phyloP scores from a whole-genome alignment of 352 stramenopile genomes.

The Phytophthora constricta region DNA sequence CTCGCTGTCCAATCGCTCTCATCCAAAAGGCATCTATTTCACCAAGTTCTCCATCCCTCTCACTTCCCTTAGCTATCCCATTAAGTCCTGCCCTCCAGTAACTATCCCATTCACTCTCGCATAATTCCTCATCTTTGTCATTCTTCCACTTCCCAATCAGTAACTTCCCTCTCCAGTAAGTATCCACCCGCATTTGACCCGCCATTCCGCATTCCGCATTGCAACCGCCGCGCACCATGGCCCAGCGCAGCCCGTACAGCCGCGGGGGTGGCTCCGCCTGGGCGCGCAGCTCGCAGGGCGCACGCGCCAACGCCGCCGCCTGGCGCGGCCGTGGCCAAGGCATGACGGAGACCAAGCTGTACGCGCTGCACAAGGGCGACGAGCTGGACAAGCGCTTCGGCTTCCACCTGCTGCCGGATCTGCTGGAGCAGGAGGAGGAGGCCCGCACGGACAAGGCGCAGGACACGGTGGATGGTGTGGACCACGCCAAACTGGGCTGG shows the following conservation, averaged over 20 bases:
- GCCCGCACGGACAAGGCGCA: slow-evolving; percentile 27
- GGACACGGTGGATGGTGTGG: slow-evolving; percentile 6
- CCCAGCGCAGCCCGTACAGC: slow-evolving; percentile 55
- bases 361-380: slow-evolving; percentile 64
- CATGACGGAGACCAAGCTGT: slow-evolving; percentile 71
- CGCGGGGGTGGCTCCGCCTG: slow-evolving; percentile 63
- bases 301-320: slow-evolving; percentile 61
- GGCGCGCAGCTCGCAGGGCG: slow-evolving; percentile 74
- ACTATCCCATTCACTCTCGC: no score
- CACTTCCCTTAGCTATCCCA: no score
- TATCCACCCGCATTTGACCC: no score
- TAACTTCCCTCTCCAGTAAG: no score
- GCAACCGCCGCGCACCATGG: no score
- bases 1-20: no score
- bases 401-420: slow-evolving; percentile 62
- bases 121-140: no score
- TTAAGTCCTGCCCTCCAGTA: no score
- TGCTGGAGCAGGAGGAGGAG: slow-evolving; percentile 64
- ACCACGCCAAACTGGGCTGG: slow-evolving; percentile 62
- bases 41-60: no score
- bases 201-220: no score
- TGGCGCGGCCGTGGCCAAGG: slow-evolving; percentile 46
- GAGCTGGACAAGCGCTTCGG: slow-evolving; percentile 76
- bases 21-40: no score
- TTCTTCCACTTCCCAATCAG: no score